Evolutionary conservation across 1,139 yeast genomes (phyloP).

Genomic region (Oligophagozyma castellii): DNA sequence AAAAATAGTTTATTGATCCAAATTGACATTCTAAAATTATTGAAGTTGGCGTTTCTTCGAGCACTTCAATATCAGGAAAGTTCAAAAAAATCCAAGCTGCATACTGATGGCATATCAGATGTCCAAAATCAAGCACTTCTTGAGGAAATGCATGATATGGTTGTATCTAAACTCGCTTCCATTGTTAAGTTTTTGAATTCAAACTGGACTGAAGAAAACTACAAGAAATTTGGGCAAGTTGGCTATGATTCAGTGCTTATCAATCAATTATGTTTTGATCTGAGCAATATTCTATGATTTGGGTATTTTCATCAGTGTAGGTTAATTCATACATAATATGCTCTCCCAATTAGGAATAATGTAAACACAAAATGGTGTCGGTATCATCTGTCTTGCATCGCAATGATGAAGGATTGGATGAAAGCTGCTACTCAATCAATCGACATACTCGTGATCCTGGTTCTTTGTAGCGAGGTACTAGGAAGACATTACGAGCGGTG

Average conservation of each 20-base stretch:
- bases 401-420: too few species aligned
- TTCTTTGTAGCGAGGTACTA: too few species aligned
- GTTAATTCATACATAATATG: too few species aligned
- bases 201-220: slow-evolving; percentile 10
- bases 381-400: too few species aligned
- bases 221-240: slow-evolving; percentile 13
- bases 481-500: too few species aligned
- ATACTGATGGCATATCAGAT: background rate
- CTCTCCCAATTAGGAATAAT: too few species aligned
- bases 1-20: slow-evolving; percentile 22
- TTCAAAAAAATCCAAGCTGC: too few species aligned
- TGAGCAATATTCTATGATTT: slow-evolving; percentile 4
- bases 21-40: slow-evolving; percentile 22
- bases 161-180: background rate
- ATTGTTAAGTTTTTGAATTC: slow-evolving; percentile 9
- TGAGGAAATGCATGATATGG: background rate
- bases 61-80: slow-evolving; percentile 5
- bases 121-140: background rate
- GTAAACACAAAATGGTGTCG: too few species aligned
- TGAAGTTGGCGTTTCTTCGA: slow-evolving; percentile 15
- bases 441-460: too few species aligned
- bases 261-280: slow-evolving; percentile 22
- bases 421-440: too few species aligned
- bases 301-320: too few species aligned
- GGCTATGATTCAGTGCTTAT: slow-evolving; percentile 24